These are phyloP conservation scores for Brassica balearica DNA, from an alignment of 441 rosid species.

Conservation along the genomic window DNA sequence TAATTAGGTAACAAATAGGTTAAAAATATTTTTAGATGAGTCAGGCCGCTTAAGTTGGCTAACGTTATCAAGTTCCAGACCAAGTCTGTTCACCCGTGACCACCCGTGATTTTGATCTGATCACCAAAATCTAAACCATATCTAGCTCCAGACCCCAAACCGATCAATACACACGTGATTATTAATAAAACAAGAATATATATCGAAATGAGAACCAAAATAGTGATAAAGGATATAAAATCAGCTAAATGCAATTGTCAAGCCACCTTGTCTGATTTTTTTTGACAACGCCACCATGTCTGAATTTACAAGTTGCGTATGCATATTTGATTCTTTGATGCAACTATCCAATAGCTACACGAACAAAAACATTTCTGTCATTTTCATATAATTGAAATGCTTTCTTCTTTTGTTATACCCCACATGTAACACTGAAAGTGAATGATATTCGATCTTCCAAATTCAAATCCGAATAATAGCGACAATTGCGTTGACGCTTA, in stretches of 20 bases:
- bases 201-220: background rate
- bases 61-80: background rate
- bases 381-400: background rate
- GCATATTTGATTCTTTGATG: constrained; percentile 13
- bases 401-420: background rate
- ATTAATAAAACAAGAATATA: background rate
- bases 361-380: background rate
- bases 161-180: background rate
- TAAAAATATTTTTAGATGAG: no score
- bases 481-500: constrained; percentile 5
- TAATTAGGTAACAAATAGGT: no score
- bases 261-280: background rate
- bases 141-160: background rate
- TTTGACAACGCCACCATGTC: constrained; percentile 21
- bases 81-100: background rate
- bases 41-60: background rate
- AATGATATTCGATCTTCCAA: background rate
- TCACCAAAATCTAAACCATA: background rate
- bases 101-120: background rate
- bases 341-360: background rate
- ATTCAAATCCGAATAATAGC: background rate
- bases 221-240: background rate
- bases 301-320: constrained; percentile 29
- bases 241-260: constrained; percentile 8
- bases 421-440: background rate